phyloP scores from a whole-genome alignment of 73 alveolate genomes.

The Blepharisma japonicum region DNA sequence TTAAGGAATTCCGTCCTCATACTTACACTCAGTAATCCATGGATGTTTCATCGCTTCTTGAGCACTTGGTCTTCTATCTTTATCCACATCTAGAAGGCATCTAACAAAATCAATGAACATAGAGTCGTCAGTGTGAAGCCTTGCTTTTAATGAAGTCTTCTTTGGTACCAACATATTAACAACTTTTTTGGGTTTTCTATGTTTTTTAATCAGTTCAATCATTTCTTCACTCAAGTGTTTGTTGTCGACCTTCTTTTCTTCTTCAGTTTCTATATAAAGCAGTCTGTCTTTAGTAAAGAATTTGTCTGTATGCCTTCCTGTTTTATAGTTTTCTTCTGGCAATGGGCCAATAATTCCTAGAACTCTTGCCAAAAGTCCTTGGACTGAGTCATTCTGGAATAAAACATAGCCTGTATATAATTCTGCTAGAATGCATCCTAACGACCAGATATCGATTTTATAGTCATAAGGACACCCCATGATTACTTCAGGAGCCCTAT shows the following conservation, averaged over 20 bases:
- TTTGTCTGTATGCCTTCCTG: conserved; percentile 58
- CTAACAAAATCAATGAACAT: conserved; percentile 78
- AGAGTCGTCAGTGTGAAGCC: conserved; percentile 79
- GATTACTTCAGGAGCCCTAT: conserved; percentile 98
- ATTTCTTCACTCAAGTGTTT: conserved; percentile 49
- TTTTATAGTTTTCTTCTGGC: conserved; percentile 63
- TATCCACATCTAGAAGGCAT: conserved; percentile 84
- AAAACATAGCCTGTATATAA: conserved; percentile 95
- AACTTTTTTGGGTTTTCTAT: conserved; percentile 51
- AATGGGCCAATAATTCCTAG: conserved; percentile 75
- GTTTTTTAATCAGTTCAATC: conserved; percentile 21
- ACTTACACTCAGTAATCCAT: conserved; percentile 73
- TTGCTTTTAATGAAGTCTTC: conserved; percentile 72
- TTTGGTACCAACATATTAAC: conserved; percentile 87
- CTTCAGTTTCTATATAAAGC: conserved; percentile 58
- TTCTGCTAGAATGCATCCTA: conserved; percentile 98
- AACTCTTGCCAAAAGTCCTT: conserved; percentile 81
- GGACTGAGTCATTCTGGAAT: conserved; percentile 86
- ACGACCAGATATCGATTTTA: conserved; percentile 95
- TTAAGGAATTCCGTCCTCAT: conserved; percentile 38
- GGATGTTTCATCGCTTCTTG: conserved; percentile 93
- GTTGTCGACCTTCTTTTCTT: conserved; percentile 28
- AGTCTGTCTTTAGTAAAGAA: conserved; percentile 63
- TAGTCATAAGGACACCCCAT: conserved; percentile 94
- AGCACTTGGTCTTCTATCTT: conserved; percentile 82